Conservation (phyloP, 1,284 basidiomycete species). For the Neotropicomus parvogracilis region DNA sequence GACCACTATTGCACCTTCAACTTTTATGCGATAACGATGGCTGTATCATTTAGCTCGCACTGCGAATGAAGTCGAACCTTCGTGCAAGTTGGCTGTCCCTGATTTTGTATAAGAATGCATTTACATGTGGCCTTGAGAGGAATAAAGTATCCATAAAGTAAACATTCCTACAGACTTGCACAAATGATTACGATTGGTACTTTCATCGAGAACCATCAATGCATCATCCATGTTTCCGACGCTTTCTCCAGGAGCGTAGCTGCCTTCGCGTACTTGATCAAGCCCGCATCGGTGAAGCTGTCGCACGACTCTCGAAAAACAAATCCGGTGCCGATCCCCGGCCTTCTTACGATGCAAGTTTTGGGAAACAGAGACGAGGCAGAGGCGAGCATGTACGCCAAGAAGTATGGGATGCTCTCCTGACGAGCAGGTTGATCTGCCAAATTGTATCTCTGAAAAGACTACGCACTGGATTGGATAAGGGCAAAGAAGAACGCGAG, state of each 20-base stretch:
- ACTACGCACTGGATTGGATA: not conserved
- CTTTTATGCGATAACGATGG: not conserved
- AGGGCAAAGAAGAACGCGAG: slow-evolving; percentile 1
- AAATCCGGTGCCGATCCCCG: not conserved
- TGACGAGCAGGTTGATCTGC: not conserved
- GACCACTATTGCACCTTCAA: not conserved
- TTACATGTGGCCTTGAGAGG: too few relatives aligned
- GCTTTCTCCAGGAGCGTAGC: not conserved
- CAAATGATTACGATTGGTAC: too few relatives aligned
- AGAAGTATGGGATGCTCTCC: not conserved
- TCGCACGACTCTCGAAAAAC: not conserved
- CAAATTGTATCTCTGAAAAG: not conserved
- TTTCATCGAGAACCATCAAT: too few relatives aligned
- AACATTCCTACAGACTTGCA: too few relatives aligned
- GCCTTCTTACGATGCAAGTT: not conserved
- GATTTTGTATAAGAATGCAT: too few relatives aligned
- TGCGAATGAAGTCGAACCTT: not conserved
- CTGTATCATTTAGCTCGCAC: slow-evolving; percentile 12
- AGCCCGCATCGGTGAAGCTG: not conserved
- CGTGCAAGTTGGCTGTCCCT: too few relatives aligned
- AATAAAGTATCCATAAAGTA: too few relatives aligned
- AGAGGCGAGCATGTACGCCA: not conserved
- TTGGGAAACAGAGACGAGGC: not conserved
- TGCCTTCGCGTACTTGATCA: not conserved
- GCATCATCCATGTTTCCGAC: too few relatives aligned